Conservation (phyloP, 306 rosid species). For the Prunus dulcis region DNA sequence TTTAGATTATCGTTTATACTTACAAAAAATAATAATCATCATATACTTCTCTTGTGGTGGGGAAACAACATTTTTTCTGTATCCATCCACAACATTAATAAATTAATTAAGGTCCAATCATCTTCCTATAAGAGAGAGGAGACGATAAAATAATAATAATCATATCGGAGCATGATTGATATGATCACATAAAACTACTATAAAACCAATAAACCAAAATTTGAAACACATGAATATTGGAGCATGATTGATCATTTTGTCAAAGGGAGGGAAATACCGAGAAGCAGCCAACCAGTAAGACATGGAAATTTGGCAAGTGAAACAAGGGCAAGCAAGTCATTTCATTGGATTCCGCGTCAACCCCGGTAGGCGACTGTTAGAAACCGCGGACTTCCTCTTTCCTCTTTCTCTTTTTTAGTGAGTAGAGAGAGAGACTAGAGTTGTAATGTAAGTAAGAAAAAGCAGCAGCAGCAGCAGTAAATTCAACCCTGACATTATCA, state of each 20-base stretch:
- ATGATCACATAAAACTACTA: too few relatives aligned
- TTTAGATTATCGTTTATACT: too few relatives aligned
- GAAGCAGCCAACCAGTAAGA: background rate
- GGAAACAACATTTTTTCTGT: too few relatives aligned
- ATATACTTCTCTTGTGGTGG: too few relatives aligned
- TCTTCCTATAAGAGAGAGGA: too few relatives aligned
- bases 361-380: constrained; percentile 10
- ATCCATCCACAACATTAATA: too few relatives aligned
- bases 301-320: background rate
- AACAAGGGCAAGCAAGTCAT: constrained; percentile 14
- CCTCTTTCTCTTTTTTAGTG: background rate
- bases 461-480: background rate
- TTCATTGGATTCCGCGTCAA: constrained; percentile 35
- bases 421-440: background rate
- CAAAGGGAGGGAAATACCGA: background rate
- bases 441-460: background rate
- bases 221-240: too few relatives aligned
- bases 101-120: too few relatives aligned
- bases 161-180: too few relatives aligned
- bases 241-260: background rate
- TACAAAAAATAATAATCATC: too few relatives aligned
- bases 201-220: too few relatives aligned
- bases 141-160: too few relatives aligned
- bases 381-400: background rate
- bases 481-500: background rate